Conservation (phyloP, 306 rosid species). For the Acacia melanoxylon region DNA sequence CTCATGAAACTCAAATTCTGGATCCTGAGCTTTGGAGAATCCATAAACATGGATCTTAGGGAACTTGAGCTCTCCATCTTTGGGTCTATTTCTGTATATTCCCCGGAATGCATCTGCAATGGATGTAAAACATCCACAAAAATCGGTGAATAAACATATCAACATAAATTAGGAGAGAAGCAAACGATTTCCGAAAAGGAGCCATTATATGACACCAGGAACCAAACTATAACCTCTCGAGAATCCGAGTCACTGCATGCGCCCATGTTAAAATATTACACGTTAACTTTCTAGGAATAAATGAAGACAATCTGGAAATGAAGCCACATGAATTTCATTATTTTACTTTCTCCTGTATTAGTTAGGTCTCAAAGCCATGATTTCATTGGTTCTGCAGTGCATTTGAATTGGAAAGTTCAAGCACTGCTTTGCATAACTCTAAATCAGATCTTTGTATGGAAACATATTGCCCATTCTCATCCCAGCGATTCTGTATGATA, state of each 20-base stretch:
- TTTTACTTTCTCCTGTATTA: not conserved
- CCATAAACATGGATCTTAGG: conserved; percentile 91
- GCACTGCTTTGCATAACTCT: not conserved
- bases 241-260: not conserved
- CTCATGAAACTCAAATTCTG: conserved; percentile 95
- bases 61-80: conserved; percentile 43
- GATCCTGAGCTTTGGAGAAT: conserved; percentile 93
- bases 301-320: not conserved
- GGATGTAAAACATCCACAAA: conserved; percentile 22
- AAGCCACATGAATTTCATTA: not conserved
- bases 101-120: conserved; percentile 80
- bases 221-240: conserved; percentile 3
- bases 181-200: not conserved
- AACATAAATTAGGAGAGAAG: not conserved
- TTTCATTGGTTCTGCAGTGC: not conserved
- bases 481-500: not conserved
- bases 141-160: not conserved
- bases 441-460: not conserved
- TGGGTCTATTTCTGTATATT: conserved; percentile 56
- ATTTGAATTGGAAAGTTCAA: not conserved
- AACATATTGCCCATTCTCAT: not conserved
- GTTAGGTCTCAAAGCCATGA: not conserved
- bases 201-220: not conserved
- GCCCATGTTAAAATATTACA: not conserved
- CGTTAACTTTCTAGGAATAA: not conserved